Evolutionary conservation across 345 rosid species (phyloP).

Genomic region (Eucalyptus polyanthemos): DNA sequence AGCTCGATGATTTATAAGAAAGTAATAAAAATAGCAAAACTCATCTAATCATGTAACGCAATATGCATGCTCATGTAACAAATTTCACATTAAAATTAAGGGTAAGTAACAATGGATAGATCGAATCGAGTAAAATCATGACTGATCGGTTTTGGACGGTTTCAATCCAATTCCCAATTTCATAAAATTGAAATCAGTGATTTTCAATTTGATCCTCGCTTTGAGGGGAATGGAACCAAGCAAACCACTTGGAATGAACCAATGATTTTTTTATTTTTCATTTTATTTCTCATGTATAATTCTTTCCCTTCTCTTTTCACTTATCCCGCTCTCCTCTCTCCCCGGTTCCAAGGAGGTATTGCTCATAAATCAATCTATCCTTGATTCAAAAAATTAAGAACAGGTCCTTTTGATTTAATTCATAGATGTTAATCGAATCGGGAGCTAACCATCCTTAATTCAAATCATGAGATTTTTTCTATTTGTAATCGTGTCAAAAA

Average conservation of each 20-base stretch:
- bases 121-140: fast-evolving
- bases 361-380: too few relatives aligned
- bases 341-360: too few relatives aligned
- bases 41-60: background rate
- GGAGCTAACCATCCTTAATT: too few relatives aligned
- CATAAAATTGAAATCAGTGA: fast-evolving
- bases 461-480: fast-evolving
- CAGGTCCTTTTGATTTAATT: fast-evolving
- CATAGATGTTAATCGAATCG: fast-evolving
- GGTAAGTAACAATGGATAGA: fast-evolving
- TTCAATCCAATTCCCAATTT: fast-evolving
- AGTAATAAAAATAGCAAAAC: background rate
- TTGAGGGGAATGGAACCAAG: fast-evolving
- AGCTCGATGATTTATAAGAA: background rate
- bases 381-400: too few relatives aligned
- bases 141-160: fast-evolving
- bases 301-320: too few relatives aligned
- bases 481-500: background rate
- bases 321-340: too few relatives aligned
- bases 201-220: fast-evolving
- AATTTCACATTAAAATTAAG: too few relatives aligned
- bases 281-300: too few relatives aligned
- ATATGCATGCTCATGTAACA: background rate
- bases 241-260: too few relatives aligned
- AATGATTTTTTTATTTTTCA: too few relatives aligned